Percentiles rank a stretch among this genome's conserved stretches.
These are phyloP conservation scores for Brassica carinata DNA, from an alignment of 345 rosid genomes.

Conservation along the genomic window DNA sequence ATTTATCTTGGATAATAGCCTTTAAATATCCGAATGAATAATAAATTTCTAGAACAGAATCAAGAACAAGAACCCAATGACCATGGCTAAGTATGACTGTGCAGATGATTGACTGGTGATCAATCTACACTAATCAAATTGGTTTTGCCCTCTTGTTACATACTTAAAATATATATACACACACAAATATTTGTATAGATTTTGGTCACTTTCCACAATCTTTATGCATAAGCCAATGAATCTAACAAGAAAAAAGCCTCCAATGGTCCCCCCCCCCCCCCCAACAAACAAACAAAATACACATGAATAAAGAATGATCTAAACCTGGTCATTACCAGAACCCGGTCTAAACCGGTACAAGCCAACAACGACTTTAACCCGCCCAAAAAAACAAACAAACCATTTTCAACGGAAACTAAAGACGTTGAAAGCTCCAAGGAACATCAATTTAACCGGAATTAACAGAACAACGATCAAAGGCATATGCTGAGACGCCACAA, in stretches of 20 bases:
- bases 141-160: background rate
- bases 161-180: background rate
- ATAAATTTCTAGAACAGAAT: no score
- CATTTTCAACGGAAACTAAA: constrained; percentile 41
- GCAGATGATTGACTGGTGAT: background rate
- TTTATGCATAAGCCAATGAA: constrained; percentile 17
- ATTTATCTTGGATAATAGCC: no score
- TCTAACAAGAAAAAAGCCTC: background rate
- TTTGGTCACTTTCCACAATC: constrained; percentile 5
- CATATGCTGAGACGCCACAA: constrained; percentile 83
- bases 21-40: no score
- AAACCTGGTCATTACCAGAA: constrained; percentile 32
- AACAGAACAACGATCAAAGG: constrained; percentile 71
- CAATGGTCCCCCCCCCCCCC: constrained; percentile 12
- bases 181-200: background rate
- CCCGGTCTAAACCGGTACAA: constrained; percentile 17
- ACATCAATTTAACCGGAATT: constrained; percentile 67
- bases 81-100: background rate
- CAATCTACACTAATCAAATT: background rate
- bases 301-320: constrained; percentile 36
- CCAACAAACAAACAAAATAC: constrained; percentile 11
- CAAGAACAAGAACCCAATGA: no score
- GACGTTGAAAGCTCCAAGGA: constrained; percentile 55
- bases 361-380: constrained; percentile 19
- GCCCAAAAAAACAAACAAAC: background rate